These are phyloP conservation scores for Aspergillus novoparasiticus DNA, from an alignment of 2,329 filamentous ascomycete species.

Conservation along the genomic window DNA sequence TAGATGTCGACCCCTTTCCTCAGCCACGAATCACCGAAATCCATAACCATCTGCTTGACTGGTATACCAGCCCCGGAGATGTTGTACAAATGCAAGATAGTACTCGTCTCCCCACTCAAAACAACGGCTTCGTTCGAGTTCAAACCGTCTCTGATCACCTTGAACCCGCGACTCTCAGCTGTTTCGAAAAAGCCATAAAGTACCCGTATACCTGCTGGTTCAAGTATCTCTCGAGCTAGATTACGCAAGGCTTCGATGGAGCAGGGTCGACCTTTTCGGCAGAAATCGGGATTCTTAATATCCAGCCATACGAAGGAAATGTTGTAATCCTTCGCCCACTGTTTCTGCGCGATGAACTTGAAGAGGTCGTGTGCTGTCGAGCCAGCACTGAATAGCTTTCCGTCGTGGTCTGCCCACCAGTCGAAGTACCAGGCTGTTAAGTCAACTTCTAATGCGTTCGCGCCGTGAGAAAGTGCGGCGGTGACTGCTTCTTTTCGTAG, in stretches of 20 bases:
- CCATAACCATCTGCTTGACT: neutral
- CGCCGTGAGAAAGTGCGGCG: constrained; percentile 18
- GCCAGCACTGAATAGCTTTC: constrained; percentile 1
- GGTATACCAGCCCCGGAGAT: neutral
- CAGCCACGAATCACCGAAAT: neutral
- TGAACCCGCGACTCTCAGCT: constrained; percentile 8
- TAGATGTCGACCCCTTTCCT: neutral
- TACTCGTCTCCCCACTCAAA: neutral
- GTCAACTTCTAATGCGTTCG: constrained; percentile 24
- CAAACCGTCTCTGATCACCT: constrained; percentile 10
- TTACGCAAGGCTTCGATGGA: constrained; percentile 17
- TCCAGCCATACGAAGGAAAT: constrained; percentile 24
- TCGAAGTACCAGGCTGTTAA: constrained; percentile 15
- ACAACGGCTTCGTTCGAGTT: constrained; percentile 7
- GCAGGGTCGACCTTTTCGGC: constrained; percentile 3
- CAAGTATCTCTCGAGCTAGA: constrained; percentile 16
- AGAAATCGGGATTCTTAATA: constrained; percentile 22
- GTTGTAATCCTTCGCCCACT: neutral
- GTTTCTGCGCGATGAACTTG: constrained; percentile 13
- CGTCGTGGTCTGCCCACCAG: constrained; percentile 24
- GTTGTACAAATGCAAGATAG: neutral
- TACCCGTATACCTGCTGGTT: constrained; percentile 15
- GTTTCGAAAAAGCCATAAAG: constrained; percentile 19
- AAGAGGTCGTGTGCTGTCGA: constrained; percentile 13
- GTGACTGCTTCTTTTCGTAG: constrained; percentile 9